Conservation (phyloP, 768 basidiomycete species). For the Cyathus striatus region DNA sequence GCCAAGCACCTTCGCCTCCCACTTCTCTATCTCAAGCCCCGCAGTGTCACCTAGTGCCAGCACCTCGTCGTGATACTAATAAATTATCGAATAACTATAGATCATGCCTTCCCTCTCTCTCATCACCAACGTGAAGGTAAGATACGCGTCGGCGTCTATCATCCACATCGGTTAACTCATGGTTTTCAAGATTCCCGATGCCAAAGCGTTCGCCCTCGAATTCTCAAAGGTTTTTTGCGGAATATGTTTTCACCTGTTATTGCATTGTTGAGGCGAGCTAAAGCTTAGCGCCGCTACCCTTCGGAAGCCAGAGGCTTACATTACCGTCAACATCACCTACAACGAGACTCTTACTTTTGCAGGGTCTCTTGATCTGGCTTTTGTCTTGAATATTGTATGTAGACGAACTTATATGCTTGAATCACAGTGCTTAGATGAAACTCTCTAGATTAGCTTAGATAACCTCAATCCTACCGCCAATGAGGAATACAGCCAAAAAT, state of each 20-base stretch:
- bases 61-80: too few species aligned
- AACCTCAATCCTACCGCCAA: constrained; percentile 45
- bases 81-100: too few species aligned
- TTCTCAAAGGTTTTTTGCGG: constrained; percentile 46
- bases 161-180: neutral
- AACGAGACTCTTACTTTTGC: constrained; percentile 57
- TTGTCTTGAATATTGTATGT: constrained; percentile 55
- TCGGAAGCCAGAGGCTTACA: constrained; percentile 48
- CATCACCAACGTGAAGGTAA: constrained; percentile 38
- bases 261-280: neutral
- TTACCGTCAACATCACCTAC: constrained; percentile 50
- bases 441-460: constrained; percentile 47
- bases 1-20: too few species aligned
- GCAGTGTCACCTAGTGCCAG: too few species aligned
- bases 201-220: constrained; percentile 39
- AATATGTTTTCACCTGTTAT: constrained; percentile 2
- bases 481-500: constrained; percentile 46
- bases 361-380: constrained; percentile 64
- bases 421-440: neutral
- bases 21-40: too few species aligned
- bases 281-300: constrained; percentile 51
- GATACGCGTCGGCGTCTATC: neutral
- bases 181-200: constrained; percentile 23
- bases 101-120: constrained; percentile 43
- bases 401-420: neutral